phyloP scores from a whole-genome alignment of 2,329 filamentous ascomycete genomes.

The Aspergillus proliferans region DNA sequence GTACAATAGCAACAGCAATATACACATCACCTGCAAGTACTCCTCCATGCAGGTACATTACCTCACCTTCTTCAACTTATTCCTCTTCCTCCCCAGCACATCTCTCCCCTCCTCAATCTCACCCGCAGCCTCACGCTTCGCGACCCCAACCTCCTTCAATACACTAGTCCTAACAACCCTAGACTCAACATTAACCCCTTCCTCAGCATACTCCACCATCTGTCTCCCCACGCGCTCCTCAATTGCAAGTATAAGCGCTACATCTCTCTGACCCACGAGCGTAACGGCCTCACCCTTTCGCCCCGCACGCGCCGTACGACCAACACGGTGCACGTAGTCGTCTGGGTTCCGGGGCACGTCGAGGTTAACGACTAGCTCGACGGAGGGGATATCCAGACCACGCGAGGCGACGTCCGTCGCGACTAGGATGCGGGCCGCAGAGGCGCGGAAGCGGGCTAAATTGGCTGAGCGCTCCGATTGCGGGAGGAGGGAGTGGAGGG shows the following conservation, averaged over 20 bases:
- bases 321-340: constrained; percentile 95
- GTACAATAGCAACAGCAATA: not conserved
- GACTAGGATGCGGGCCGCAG: constrained; percentile 80
- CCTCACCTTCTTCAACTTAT: constrained; percentile 40
- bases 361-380: constrained; percentile 87
- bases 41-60: constrained; percentile 8
- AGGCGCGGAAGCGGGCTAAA: constrained; percentile 82
- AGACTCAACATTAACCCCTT: constrained; percentile 89
- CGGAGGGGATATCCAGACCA: constrained; percentile 91
- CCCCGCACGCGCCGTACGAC: constrained; percentile 89
- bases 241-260: constrained; percentile 83
- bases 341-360: constrained; percentile 94
- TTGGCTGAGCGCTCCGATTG: constrained; percentile 83
- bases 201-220: constrained; percentile 80
- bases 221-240: constrained; percentile 70
- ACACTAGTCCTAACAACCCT: constrained; percentile 71
- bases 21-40: not conserved
- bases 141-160: constrained; percentile 86
- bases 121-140: constrained; percentile 84
- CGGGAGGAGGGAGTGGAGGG: constrained; percentile 78
- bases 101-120: constrained; percentile 90
- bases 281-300: constrained; percentile 75
- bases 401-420: constrained; percentile 92
- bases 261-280: constrained; percentile 87
- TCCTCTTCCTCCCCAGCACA: constrained; percentile 72